phyloP scores from a whole-genome alignment of 768 basidiomycete species.

The Leccinum subtestaceum region DNA sequence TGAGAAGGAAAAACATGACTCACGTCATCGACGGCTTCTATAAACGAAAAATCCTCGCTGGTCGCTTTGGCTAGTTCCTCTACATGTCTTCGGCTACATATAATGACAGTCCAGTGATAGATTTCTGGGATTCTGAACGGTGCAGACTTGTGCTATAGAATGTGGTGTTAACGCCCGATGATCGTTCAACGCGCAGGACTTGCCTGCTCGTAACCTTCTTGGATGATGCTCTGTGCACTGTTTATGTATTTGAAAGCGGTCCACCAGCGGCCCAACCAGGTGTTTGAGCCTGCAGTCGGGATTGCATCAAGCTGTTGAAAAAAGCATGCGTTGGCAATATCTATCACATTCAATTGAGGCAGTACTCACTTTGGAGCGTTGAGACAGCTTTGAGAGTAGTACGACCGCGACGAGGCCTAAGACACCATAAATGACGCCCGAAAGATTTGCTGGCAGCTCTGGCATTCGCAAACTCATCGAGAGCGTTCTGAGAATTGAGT shows the following conservation, averaged over 20 bases:
- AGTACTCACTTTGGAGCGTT: slow-evolving; percentile 3
- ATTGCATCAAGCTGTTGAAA: slow-evolving; percentile 25
- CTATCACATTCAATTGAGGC: background rate
- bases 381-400: background rate
- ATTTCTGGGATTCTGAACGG: slow-evolving; percentile 33
- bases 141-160: slow-evolving; percentile 22
- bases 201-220: slow-evolving; percentile 34
- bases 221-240: slow-evolving; percentile 23
- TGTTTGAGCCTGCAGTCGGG: slow-evolving; percentile 28
- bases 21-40: slow-evolving; percentile 34
- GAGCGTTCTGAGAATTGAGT: background rate
- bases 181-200: background rate
- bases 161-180: background rate
- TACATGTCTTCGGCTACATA: slow-evolving; percentile 29
- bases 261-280: slow-evolving; percentile 28
- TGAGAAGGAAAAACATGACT: background rate
- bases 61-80: slow-evolving; percentile 41
- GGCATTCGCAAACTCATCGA: background rate
- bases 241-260: slow-evolving; percentile 15
- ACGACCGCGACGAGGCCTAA: background rate
- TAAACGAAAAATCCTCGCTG: slow-evolving; percentile 36
- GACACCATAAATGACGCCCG: background rate
- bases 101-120: slow-evolving; percentile 40
- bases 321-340: background rate
- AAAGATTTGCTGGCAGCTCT: background rate